Evolutionary conservation across 2,329 filamentous ascomycete genomes (phyloP).

Genomic region (Fusarium pseudograminearum): DNA sequence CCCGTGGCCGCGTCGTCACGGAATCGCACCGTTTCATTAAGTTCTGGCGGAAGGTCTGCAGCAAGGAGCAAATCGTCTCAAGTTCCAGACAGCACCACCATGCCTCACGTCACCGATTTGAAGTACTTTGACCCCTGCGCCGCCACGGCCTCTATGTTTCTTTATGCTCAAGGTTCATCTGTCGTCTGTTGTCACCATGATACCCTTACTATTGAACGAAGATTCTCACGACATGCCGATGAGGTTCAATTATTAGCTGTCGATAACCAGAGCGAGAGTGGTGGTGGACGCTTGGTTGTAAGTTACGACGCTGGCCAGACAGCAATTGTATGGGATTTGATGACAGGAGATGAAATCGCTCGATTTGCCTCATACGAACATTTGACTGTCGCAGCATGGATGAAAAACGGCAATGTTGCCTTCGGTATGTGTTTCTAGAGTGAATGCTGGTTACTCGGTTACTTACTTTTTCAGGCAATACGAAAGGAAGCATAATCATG

Average conservation of each 20-base stretch:
- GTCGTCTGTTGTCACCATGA: conserved; percentile 94
- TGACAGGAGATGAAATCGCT: conserved; percentile 89
- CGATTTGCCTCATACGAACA: conserved; percentile 94
- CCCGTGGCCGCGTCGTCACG: conserved; percentile 64
- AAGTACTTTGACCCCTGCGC: conserved; percentile 86
- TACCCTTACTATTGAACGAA: conserved; percentile 86
- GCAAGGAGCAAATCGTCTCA: conserved; percentile 59
- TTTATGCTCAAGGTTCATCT: conserved; percentile 85
- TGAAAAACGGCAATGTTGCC: conserved; percentile 95
- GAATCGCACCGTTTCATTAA: conserved; percentile 70
- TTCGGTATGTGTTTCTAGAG: conserved; percentile 75
- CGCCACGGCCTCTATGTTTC: conserved; percentile 88
- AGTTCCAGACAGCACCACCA: conserved; percentile 63
- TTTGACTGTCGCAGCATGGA: conserved; percentile 88
- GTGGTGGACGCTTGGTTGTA: conserved; percentile 86
- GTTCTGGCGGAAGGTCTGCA: conserved; percentile 67
- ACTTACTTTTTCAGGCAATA: conserved; percentile 73
- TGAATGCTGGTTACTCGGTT: conserved; percentile 5
- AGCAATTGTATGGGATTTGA: conserved; percentile 95
- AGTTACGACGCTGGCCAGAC: conserved; percentile 94
- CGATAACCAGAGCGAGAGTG: conserved; percentile 90
- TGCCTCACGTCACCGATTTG: conserved; percentile 62
- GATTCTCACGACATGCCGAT: conserved; percentile 85
- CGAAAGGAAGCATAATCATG: conserved; percentile 90
- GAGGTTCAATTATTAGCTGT: conserved; percentile 87